Conservation (phyloP, 441 rosid genomes). For the Erodium trifolium region DNA sequence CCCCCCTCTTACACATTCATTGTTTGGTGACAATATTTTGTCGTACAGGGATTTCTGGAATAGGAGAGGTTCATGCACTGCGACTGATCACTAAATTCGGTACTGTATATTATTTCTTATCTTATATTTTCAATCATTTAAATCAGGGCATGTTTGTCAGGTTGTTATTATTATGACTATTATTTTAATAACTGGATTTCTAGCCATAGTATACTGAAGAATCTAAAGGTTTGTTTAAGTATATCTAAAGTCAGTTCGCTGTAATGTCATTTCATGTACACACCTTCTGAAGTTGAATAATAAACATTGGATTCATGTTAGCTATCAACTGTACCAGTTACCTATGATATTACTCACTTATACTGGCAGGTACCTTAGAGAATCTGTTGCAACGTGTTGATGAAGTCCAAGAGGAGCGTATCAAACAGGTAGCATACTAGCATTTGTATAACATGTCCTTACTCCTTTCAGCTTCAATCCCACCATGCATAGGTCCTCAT, state of each 20-base stretch:
- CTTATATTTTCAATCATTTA: slow-evolving; percentile 8
- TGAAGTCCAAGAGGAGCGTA: slow-evolving; percentile 56
- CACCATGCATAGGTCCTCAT: not conserved
- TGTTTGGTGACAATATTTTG: slow-evolving; percentile 19
- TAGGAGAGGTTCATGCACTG: slow-evolving; percentile 72
- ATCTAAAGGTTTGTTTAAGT: too few relatives aligned
- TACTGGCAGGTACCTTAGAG: slow-evolving; percentile 55
- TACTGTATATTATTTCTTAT: slow-evolving; percentile 21
- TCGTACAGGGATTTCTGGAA: slow-evolving; percentile 78
- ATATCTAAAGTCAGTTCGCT: too few relatives aligned
- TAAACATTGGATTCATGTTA: too few relatives aligned
- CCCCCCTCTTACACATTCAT: not conserved
- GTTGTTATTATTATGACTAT: not conserved
- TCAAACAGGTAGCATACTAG: slow-evolving; percentile 40
- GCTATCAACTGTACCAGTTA: not conserved
- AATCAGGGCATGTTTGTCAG: not conserved
- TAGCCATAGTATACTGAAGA: too few relatives aligned
- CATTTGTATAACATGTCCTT: not conserved
- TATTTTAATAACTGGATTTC: too few relatives aligned
- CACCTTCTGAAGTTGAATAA: too few relatives aligned
- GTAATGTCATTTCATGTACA: too few relatives aligned
- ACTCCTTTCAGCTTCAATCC: too few relatives aligned
- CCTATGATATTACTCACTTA: slow-evolving; percentile 7
- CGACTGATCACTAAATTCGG: slow-evolving; percentile 71
- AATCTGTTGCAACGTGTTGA: slow-evolving; percentile 59